Evolutionary conservation across 306 rosid genomes (phyloP), one percentile per base, ranked within the genome.

Genomic region (Lathyrus aphaca): DNA sequence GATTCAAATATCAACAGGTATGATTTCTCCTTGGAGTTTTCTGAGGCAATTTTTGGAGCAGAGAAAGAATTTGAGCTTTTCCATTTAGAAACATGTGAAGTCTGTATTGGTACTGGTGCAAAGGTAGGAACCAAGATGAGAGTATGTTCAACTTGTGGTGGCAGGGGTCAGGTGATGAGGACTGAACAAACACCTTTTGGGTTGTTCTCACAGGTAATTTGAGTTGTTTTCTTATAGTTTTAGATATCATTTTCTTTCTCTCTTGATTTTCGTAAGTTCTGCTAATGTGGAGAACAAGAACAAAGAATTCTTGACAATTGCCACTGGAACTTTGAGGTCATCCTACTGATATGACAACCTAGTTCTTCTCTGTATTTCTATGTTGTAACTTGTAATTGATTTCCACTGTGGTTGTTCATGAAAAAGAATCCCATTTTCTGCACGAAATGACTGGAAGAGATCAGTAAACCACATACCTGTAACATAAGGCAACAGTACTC

Each of bases 151-250:
- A 88, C 92, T 39, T 94, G 99, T 87, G 99, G 99, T 76, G 99
- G 99, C 56, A 88, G 99, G 81, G 99, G 99, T 83, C 99, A 94
- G 80, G 96, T 94, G 82, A 94, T 94, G 99, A 94, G 91, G 85
- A 88, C 99, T 17, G 99, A 94, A 78, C 99, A 88, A 81, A 94
- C 99, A 72, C 99, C 99, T 80, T 94, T 94, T 80, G 99, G 99
- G 75, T 25, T 94, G 90, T 94, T 94, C 85, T 94, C 97, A 25
- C 97, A 94, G 99, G 99, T 94, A 79, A 59, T 37, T 71, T 62
- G 72, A 54, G 30, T 62, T 72, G 44, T 63, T 54, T 58, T 51
- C 75, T 55, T 40, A 30, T 56, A 65, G 35, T 45, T 66, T 64
- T 56, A 49, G 55, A 48, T 63, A 29, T 71, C 6, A 30, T 17